A percentile compares a stretch with the other conserved stretches of the same genome.
These are phyloP conservation scores for Auxenochlorella pyrenoidosa DNA, from an alignment of 139 green algal species.

Conservation along the genomic window DNA sequence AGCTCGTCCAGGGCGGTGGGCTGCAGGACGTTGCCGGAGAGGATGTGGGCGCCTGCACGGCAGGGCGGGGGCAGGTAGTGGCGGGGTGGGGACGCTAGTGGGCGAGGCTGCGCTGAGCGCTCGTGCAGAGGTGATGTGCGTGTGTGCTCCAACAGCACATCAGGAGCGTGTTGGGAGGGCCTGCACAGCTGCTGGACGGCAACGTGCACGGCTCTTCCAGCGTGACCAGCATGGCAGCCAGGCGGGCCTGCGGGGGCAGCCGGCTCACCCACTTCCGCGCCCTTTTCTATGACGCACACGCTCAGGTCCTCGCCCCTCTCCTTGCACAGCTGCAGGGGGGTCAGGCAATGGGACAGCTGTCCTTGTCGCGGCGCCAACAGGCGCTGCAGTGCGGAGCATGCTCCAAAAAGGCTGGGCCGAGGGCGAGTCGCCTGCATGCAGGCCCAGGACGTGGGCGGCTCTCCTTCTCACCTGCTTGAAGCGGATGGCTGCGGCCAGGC, in stretches of 20 bases:
- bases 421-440: too few relatives aligned
- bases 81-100: too few relatives aligned
- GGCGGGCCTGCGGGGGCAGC: too few relatives aligned
- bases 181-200: neutral
- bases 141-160: neutral
- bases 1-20: slow-evolving; percentile 87
- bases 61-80: neutral
- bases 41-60: slow-evolving; percentile 79
- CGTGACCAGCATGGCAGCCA: neutral
- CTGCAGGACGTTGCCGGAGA: slow-evolving; percentile 93
- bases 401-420: too few relatives aligned
- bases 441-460: too few relatives aligned
- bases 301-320: slow-evolving; percentile 75
- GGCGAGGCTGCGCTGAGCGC: too few relatives aligned
- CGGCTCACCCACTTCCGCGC: slow-evolving; percentile 66
- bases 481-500: slow-evolving; percentile 87
- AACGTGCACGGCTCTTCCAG: too few relatives aligned
- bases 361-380: too few relatives aligned
- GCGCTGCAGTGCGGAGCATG: too few relatives aligned
- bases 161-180: neutral
- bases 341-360: neutral
- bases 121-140: neutral
- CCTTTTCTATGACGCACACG: slow-evolving; percentile 96
- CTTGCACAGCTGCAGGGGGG: slow-evolving; percentile 61
- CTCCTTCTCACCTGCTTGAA: slow-evolving; percentile 79